Conservation (phyloP, 306 rosid genomes). For the Astragalus glycyphyllos region DNA sequence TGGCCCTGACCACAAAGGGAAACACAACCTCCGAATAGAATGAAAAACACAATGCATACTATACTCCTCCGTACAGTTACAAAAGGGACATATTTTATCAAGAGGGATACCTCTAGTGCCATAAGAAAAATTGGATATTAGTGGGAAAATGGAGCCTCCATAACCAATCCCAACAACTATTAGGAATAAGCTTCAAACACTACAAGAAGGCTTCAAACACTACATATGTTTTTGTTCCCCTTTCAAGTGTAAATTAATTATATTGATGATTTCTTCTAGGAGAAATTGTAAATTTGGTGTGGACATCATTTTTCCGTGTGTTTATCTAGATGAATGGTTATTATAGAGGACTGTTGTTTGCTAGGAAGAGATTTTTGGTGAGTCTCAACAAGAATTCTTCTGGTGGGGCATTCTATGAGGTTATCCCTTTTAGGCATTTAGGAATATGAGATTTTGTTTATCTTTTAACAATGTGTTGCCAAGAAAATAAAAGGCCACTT, state of each 20-base stretch:
- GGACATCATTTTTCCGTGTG: slow-evolving; percentile 30
- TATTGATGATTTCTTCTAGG: slow-evolving; percentile 16
- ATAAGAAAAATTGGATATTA: no score
- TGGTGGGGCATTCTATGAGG: not conserved
- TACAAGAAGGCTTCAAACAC: no score
- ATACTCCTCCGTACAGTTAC: no score
- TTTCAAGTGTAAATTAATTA: slow-evolving; percentile 29
- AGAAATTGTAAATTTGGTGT: no score
- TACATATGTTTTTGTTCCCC: slow-evolving; percentile 1
- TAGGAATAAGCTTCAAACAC: no score
- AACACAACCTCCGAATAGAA: no score
- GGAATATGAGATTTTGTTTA: not conserved
- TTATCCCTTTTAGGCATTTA: not conserved
- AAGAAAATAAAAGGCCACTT: slow-evolving; percentile 14
- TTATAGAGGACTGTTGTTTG: slow-evolving; percentile 3
- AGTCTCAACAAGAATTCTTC: not conserved
- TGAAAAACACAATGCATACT: no score
- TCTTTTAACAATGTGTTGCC: slow-evolving; percentile 13
- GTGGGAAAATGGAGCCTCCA: no score
- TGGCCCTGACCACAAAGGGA: no score
- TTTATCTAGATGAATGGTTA: slow-evolving; percentile 13
- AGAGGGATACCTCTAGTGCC: no score
- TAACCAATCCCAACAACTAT: no score
- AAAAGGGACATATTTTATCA: no score
- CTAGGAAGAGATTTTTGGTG: not conserved